A percentile compares a stretch with the other conserved stretches of the same genome.
Conservation (phyloP, 106 monocot species). For the Dioscorea alata region DNA sequence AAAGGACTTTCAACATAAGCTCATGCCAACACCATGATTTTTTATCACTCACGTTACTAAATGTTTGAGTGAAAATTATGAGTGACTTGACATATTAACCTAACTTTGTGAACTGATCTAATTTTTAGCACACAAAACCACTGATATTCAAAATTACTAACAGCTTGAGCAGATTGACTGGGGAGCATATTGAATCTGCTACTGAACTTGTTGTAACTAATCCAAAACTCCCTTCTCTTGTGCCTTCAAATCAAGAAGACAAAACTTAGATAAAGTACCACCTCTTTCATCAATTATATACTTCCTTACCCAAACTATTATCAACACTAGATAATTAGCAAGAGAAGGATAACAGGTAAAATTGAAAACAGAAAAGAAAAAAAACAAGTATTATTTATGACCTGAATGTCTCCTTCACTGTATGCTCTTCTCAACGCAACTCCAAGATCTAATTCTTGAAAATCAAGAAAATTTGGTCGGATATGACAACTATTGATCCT, state of each 20-base stretch:
- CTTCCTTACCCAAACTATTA: background rate
- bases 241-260: background rate
- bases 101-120: no score
- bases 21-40: no score
- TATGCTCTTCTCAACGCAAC: conserved; percentile 26
- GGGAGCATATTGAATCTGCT: no score
- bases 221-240: no score
- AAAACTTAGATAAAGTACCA: background rate
- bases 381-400: background rate
- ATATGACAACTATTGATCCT: conserved; percentile 21
- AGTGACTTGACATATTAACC: no score
- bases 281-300: background rate
- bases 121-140: no score
- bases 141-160: no score
- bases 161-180: no score
- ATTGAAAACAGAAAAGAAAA: background rate
- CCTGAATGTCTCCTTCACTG: conserved; percentile 47
- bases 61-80: no score
- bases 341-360: background rate
- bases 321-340: background rate
- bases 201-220: no score
- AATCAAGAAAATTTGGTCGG: conserved; percentile 41
- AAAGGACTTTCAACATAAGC: no score
- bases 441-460: conserved; percentile 41
- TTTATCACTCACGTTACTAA: no score